Evolutionary conservation across 345 rosid species (phyloP).

Genomic region (Eucalyptus victrix): DNA sequence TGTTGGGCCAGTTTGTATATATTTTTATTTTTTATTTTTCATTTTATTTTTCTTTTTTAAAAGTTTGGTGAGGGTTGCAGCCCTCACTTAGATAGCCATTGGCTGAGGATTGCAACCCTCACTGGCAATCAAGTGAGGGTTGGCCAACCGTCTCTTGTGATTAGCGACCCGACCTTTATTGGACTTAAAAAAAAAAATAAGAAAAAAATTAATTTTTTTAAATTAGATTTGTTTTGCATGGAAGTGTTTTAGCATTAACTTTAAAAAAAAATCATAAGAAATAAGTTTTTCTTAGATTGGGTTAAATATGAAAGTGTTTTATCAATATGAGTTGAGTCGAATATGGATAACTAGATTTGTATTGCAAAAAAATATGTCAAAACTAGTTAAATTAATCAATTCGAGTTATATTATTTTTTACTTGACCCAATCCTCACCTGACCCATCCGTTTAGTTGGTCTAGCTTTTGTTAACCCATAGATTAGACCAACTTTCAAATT

Average conservation of each 20-base stretch:
- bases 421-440: too few species aligned
- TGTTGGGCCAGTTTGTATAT: too few species aligned
- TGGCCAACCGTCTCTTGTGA: background rate
- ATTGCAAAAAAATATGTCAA: background rate
- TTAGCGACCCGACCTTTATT: accelerated
- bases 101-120: accelerated
- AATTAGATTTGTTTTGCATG: background rate
- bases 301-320: too few species aligned
- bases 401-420: background rate
- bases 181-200: too few species aligned
- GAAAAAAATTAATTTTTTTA: accelerated
- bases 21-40: too few species aligned
- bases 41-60: too few species aligned
- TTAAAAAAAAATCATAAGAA: background rate
- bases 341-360: background rate
- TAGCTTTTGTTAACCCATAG: background rate
- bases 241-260: background rate
- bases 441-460: too few species aligned
- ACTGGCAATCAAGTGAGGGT: accelerated
- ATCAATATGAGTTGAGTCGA: accelerated
- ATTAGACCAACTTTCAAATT: background rate
- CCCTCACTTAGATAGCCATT: too few species aligned
- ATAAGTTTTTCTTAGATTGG: background rate
- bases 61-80: too few species aligned
- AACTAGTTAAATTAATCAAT: background rate